phyloP scores from a whole-genome alignment of 768 basidiomycete species.

The Trametes elegans region DNA sequence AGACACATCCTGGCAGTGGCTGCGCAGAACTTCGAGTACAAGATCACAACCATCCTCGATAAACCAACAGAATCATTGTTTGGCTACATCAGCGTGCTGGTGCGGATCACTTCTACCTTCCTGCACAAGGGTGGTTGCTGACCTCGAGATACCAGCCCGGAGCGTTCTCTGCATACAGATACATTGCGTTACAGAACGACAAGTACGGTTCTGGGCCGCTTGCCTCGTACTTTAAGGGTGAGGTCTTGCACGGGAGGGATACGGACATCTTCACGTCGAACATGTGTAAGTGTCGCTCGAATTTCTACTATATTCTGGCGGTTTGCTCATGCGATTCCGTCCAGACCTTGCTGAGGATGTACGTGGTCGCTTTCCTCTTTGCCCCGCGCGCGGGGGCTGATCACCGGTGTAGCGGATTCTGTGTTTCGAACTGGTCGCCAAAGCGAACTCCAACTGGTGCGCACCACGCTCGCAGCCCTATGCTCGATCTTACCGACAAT shows the following conservation, averaged over 20 bases:
- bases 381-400: too few species aligned
- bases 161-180: conserved; percentile 90
- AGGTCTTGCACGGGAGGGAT: conserved; percentile 77
- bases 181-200: conserved; percentile 89
- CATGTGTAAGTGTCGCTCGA: conserved; percentile 65
- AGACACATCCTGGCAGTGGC: conserved; percentile 56
- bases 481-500: conserved; percentile 6
- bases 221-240: conserved; percentile 97
- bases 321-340: neutral
- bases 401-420: conserved; percentile 85
- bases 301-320: neutral
- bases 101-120: conserved; percentile 25
- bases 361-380: too few species aligned
- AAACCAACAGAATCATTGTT: conserved; percentile 88
- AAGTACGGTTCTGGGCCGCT: conserved; percentile 80
- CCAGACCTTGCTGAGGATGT: conserved; percentile 90
- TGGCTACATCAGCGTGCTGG: conserved; percentile 95
- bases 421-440: conserved; percentile 78
- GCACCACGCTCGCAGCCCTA: neutral
- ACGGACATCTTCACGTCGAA: conserved; percentile 95
- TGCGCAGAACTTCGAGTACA: conserved; percentile 96
- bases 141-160: conserved; percentile 54
- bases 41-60: conserved; percentile 86
- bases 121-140: neutral
- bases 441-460: conserved; percentile 75